These are phyloP conservation scores for Nidularia sp. DNA, from an alignment of 768 basidiomycete genomes.

Conservation along the genomic window DNA sequence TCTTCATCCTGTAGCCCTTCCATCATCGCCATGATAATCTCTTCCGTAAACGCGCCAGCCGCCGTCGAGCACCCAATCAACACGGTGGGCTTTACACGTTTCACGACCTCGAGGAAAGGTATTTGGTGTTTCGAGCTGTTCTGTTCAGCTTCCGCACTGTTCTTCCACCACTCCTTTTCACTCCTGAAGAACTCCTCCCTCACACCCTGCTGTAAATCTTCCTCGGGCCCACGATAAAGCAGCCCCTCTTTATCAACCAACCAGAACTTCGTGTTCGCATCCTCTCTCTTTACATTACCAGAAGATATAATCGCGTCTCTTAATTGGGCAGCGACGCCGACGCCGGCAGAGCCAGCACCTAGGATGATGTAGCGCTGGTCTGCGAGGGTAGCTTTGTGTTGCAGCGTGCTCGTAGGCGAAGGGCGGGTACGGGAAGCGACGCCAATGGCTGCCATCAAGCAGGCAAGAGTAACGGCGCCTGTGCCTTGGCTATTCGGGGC, in stretches of 20 bases:
- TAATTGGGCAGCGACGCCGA: constrained; percentile 75
- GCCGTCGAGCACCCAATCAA: constrained; percentile 83
- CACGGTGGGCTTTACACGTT: constrained; percentile 72
- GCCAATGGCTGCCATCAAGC: constrained; percentile 62
- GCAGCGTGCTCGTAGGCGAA: neutral
- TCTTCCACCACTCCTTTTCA: constrained; percentile 51
- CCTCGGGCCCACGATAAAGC: constrained; percentile 10
- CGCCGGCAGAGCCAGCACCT: constrained; percentile 79
- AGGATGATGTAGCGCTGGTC: constrained; percentile 79
- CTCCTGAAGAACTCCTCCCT: constrained; percentile 45
- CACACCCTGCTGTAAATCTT: constrained; percentile 29
- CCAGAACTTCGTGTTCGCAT: constrained; percentile 68
- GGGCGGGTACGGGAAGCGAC: constrained; percentile 26
- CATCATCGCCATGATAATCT: constrained; percentile 66
- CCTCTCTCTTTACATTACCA: constrained; percentile 44
- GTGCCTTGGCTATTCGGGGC: constrained; percentile 56
- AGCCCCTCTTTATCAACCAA: constrained; percentile 56
- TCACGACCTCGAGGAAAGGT: constrained; percentile 63
- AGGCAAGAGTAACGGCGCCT: constrained; percentile 70
- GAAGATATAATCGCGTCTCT: constrained; percentile 68
- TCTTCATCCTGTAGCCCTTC: constrained; percentile 22
- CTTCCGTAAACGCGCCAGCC: constrained; percentile 74
- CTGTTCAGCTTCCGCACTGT: constrained; percentile 18
- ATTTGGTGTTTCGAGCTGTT: neutral
- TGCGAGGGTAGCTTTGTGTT: constrained; percentile 27